phyloP scores from a whole-genome alignment of 2,329 filamentous ascomycete genomes.

The Aspergillus quadrilineatus region DNA sequence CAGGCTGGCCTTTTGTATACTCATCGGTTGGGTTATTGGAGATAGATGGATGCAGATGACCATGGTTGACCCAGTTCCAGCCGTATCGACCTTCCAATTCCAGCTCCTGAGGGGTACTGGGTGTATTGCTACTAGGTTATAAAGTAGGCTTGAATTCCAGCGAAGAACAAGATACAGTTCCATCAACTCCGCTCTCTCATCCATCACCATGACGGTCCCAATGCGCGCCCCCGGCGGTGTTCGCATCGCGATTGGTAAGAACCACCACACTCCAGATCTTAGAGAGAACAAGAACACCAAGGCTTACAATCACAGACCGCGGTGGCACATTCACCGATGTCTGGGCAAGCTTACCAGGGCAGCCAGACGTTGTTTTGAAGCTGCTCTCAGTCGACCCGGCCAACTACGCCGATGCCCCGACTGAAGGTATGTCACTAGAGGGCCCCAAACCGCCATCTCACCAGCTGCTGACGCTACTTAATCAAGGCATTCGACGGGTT shows the following conservation, averaged over 20 bases:
- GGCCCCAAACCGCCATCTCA: neutral
- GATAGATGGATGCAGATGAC: too few relatives aligned
- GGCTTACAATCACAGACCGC: conserved; percentile 22
- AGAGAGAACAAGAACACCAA: neutral
- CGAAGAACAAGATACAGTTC: neutral
- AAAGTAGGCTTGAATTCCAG: neutral
- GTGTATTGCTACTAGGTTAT: neutral
- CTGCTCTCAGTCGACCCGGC: conserved; percentile 38
- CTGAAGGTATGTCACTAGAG: conserved; percentile 60
- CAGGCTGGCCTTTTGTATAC: too few relatives aligned
- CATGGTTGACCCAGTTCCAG: neutral
- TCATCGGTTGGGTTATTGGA: too few relatives aligned
- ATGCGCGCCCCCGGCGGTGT: neutral
- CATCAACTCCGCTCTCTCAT: neutral
- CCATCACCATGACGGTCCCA: neutral
- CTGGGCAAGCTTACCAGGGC: conserved; percentile 33
- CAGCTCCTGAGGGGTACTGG: neutral
- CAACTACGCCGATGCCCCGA: conserved; percentile 55
- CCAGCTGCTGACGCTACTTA: neutral
- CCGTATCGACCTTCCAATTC: conserved; percentile 9
- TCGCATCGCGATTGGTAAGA: conserved; percentile 13
- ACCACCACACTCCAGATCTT: neutral
- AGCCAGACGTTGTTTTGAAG: conserved; percentile 27
- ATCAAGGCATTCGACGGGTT: conserved; percentile 1
- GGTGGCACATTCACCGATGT: conserved; percentile 42